A percentile compares a stretch with the other conserved stretches of the same genome.
These are phyloP conservation scores for Aspergillus candidus DNA, from an alignment of 2,329 filamentous ascomycete species.

Conservation along the genomic window DNA sequence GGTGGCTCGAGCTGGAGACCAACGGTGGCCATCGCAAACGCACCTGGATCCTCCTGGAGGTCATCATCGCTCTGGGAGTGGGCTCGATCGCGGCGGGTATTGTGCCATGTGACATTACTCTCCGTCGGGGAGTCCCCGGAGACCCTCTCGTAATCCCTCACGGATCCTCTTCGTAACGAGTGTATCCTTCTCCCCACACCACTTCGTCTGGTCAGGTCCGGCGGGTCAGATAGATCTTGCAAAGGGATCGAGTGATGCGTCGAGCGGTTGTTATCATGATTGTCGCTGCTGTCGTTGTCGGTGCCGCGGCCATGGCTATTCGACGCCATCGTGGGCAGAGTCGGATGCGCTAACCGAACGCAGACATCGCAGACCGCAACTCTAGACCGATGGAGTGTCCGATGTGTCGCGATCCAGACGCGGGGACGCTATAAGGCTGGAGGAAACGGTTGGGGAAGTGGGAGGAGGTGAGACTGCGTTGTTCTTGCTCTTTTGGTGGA, in stretches of 20 bases:
- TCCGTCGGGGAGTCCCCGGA: conserved; percentile 46
- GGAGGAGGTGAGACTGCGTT: no score
- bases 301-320: conserved; percentile 28
- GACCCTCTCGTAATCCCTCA: conserved; percentile 49
- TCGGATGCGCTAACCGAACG: conserved; percentile 29
- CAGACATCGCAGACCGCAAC: conserved; percentile 33
- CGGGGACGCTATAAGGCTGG: neutral
- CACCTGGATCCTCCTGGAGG: conserved; percentile 32
- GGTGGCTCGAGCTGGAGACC: conserved; percentile 37
- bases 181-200: conserved; percentile 40
- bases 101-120: conserved; percentile 16
- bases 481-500: no score
- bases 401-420: conserved; percentile 4
- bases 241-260: conserved; percentile 61
- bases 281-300: conserved; percentile 25
- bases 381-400: neutral
- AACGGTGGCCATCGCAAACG: conserved; percentile 39
- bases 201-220: conserved; percentile 26
- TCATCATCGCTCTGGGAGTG: conserved; percentile 19
- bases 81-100: conserved; percentile 16
- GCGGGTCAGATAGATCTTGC: conserved; percentile 51
- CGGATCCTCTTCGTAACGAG: conserved; percentile 37
- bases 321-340: conserved; percentile 37
- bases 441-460: neutral
- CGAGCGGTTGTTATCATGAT: conserved; percentile 21